These are phyloP conservation scores for Drechmeria coniospora DNA, from an alignment of 2,329 filamentous ascomycete genomes.

Conservation along the genomic window DNA sequence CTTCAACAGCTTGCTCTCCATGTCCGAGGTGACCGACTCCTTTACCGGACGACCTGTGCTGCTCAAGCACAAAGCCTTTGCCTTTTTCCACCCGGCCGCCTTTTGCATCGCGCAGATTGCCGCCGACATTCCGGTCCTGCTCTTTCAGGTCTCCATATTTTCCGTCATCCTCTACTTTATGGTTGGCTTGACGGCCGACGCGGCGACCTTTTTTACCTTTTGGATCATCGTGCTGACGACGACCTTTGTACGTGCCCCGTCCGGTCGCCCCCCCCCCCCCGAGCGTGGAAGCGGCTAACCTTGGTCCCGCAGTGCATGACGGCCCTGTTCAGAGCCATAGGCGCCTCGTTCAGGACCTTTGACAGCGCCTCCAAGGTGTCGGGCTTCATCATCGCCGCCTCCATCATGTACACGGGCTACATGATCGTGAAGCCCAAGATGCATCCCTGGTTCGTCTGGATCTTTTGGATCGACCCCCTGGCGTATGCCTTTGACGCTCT, in stretches of 20 bases:
- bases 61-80: slow-evolving; percentile 42
- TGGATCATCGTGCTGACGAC: slow-evolving; percentile 36
- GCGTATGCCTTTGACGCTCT: slow-evolving; percentile 56
- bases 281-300: too few relatives aligned
- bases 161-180: slow-evolving; percentile 48
- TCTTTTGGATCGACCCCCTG: slow-evolving; percentile 51
- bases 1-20: slow-evolving; percentile 44
- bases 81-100: slow-evolving; percentile 39
- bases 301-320: slow-evolving; percentile 31
- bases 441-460: slow-evolving; percentile 48
- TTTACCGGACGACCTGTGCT: slow-evolving; percentile 45
- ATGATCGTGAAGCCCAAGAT: slow-evolving; percentile 45
- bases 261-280: too few relatives aligned
- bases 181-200: slow-evolving; percentile 36
- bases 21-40: slow-evolving; percentile 51
- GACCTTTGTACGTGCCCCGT: slow-evolving; percentile 33
- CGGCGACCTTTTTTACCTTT: slow-evolving; percentile 45
- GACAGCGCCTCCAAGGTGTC: slow-evolving; percentile 44
- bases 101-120: slow-evolving; percentile 42
- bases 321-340: slow-evolving; percentile 39
- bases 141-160: slow-evolving; percentile 44
- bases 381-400: slow-evolving; percentile 31
- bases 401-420: slow-evolving; percentile 49
- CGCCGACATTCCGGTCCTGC: slow-evolving; percentile 37
- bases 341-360: slow-evolving; percentile 39